phyloP scores from a whole-genome alignment of 139 green algal species.

The Chlorella sp. region DNA sequence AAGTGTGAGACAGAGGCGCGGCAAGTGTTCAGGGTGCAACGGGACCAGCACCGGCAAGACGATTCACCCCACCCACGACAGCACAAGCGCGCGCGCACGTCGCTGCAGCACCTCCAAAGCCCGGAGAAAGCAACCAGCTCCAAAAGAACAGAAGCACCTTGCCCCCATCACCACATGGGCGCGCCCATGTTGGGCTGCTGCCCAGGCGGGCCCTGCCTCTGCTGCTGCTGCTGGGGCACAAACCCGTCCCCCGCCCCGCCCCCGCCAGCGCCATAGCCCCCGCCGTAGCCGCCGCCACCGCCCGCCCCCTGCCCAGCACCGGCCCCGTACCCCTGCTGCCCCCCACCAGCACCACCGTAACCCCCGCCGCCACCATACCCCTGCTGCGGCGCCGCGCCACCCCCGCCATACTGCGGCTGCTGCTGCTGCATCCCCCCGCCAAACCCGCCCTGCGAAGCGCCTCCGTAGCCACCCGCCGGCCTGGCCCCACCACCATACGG shows the following conservation, averaged over 20 bases:
- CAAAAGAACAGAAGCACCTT: no score
- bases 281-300: background rate
- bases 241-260: background rate
- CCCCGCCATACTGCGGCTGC: background rate
- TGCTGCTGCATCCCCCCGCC: background rate
- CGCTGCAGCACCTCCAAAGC: no score
- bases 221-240: background rate
- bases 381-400: background rate
- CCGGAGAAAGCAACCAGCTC: no score
- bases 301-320: background rate
- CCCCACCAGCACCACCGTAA: background rate
- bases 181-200: background rate
- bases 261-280: background rate
- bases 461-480: no score
- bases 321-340: background rate
- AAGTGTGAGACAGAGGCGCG: no score
- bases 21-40: no score
- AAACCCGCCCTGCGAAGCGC: background rate
- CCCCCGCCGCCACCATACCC: background rate
- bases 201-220: background rate
- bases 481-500: background rate
- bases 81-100: no score
- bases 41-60: no score
- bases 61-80: no score
- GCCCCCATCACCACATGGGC: background rate